Conservation (phyloP, 2,329 filamentous ascomycete genomes). For the Whalleya microplaca region DNA sequence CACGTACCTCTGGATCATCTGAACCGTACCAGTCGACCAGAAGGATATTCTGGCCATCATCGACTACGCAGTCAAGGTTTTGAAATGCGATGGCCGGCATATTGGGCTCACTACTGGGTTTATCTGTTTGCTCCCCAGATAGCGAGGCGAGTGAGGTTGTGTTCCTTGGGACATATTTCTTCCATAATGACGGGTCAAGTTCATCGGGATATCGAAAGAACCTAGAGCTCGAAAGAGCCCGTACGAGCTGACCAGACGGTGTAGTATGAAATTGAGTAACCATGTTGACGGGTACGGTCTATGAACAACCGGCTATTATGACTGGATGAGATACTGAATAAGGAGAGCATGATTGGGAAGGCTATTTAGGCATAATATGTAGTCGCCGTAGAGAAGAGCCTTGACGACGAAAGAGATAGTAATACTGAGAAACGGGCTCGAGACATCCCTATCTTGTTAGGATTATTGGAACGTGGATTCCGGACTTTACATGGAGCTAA, state of each 20-base stretch:
- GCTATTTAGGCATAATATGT: too few species aligned
- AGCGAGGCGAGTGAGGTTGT: not conserved
- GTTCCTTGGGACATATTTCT: slow-evolving; percentile 1
- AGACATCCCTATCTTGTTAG: too few species aligned
- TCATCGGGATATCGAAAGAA: slow-evolving; percentile 26
- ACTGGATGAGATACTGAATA: too few species aligned
- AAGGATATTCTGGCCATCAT: slow-evolving; percentile 41
- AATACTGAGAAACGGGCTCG: too few species aligned
- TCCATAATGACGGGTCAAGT: slow-evolving; percentile 20
- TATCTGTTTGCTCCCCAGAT: not conserved
- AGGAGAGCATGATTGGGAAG: too few species aligned
- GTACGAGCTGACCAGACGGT: slow-evolving; percentile 21
- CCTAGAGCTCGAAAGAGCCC: slow-evolving; percentile 15
- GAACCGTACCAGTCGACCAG: slow-evolving; percentile 56
- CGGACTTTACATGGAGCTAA: slow-evolving; percentile 1
- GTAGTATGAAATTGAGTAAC: slow-evolving; percentile 16
- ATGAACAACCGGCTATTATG: not conserved
- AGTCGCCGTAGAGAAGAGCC: too few species aligned
- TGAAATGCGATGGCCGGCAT: not conserved
- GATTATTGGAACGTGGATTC: not conserved
- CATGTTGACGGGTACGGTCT: not conserved
- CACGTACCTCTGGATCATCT: slow-evolving; percentile 50
- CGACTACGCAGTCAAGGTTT: not conserved
- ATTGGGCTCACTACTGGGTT: not conserved
- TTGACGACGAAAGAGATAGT: too few species aligned